A percentile compares a stretch with the other conserved stretches of the same genome.
These are phyloP conservation scores for Dendrocalamus sinicus DNA, from an alignment of 176 grass and related monocot species.

Conservation along the genomic window DNA sequence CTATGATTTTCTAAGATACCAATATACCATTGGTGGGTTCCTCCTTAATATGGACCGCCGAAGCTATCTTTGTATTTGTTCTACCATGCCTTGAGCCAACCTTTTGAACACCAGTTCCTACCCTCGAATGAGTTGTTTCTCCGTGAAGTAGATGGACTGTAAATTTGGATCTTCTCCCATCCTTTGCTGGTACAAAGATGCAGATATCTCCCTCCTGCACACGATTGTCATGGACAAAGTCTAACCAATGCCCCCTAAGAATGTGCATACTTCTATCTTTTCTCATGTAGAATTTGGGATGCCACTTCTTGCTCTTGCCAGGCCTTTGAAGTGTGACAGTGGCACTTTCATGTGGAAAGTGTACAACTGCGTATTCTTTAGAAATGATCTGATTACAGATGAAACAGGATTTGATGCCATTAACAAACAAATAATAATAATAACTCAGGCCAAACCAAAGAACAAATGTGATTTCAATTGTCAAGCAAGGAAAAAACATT, in stretches of 20 bases:
- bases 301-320: constrained; percentile 50
- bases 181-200: constrained; percentile 34
- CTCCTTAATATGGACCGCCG: neutral
- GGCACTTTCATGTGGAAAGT: constrained; percentile 31
- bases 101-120: neutral
- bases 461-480: too few relatives aligned
- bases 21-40: constrained; percentile 38
- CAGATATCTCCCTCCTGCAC: constrained; percentile 57
- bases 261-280: neutral
- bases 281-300: constrained; percentile 31
- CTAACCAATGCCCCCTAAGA: constrained; percentile 47
- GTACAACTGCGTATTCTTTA: constrained; percentile 27
- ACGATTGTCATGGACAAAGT: constrained; percentile 53
- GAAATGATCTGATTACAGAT: constrained; percentile 37
- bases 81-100: neutral
- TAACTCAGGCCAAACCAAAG: neutral
- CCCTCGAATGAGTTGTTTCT: neutral
- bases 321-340: constrained; percentile 34
- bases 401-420: neutral
- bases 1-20: constrained; percentile 24
- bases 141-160: constrained; percentile 39
- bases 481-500: too few relatives aligned
- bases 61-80: neutral
- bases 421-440: neutral
- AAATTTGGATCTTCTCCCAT: constrained; percentile 22